Evolutionary conservation across 768 basidiomycete genomes (phyloP).

Genomic region (Suillus variegatus): DNA sequence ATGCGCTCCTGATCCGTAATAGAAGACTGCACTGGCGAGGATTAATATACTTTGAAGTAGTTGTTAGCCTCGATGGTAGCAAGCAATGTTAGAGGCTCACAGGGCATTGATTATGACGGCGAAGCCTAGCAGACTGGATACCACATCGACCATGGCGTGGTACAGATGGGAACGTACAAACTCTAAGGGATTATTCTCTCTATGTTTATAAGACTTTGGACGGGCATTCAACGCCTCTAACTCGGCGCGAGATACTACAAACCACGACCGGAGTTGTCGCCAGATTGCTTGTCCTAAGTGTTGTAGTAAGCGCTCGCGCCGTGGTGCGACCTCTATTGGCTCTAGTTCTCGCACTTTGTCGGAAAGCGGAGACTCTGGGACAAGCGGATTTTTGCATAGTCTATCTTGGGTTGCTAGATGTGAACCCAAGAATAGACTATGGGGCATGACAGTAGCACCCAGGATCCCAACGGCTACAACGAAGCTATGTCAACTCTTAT

Average conservation of each 20-base stretch:
- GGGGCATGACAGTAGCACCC: slow-evolving; percentile 92
- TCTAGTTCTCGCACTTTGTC: background rate
- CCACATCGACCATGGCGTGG: slow-evolving; percentile 68
- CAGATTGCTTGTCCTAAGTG: background rate
- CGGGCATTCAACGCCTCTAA: slow-evolving; percentile 21
- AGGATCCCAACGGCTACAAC: slow-evolving; percentile 65
- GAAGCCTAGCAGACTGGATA: slow-evolving; percentile 72
- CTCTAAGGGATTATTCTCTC: slow-evolving; percentile 53
- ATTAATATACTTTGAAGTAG: slow-evolving; percentile 64
- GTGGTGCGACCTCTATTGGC: background rate
- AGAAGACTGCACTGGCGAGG: slow-evolving; percentile 82
- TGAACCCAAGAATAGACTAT: slow-evolving; percentile 88
- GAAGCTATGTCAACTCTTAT: slow-evolving; percentile 15
- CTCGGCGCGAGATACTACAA: slow-evolving; percentile 26
- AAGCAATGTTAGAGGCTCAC: slow-evolving; percentile 39
- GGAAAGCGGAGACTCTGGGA: slow-evolving; percentile 8
- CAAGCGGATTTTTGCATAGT: slow-evolving; percentile 39
- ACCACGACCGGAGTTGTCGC: slow-evolving; percentile 17
- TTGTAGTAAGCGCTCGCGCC: slow-evolving; percentile 5
- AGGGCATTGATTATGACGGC: slow-evolving; percentile 88
- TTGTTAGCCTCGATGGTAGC: slow-evolving; percentile 4
- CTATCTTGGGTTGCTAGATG: slow-evolving; percentile 84
- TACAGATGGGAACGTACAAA: slow-evolving; percentile 66
- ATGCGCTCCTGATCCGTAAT: slow-evolving; percentile 45
- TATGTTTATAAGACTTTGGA: slow-evolving; percentile 50